These are phyloP conservation scores for Penicillium sclerotiorum DNA, from an alignment of 2,329 filamentous ascomycete genomes.

Conservation along the genomic window DNA sequence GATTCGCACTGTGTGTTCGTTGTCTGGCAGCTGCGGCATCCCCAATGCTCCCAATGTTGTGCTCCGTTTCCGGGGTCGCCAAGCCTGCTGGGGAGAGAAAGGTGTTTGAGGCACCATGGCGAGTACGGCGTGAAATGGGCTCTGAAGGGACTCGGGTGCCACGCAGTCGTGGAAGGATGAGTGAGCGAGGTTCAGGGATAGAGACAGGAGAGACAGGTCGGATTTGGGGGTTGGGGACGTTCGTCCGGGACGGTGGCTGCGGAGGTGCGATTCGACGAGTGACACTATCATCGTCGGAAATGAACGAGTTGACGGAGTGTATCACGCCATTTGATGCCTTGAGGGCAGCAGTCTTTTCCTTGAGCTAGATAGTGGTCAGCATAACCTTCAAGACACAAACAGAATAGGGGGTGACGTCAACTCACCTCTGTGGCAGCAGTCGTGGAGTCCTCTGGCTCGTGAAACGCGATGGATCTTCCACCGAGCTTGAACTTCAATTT, in stretches of 20 bases:
- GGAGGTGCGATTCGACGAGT: constrained; percentile 29
- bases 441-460: constrained; percentile 62
- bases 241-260: constrained; percentile 28
- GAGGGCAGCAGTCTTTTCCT: constrained; percentile 48
- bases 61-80: constrained; percentile 46
- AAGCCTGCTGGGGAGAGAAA: constrained; percentile 38
- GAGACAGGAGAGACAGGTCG: constrained; percentile 57
- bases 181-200: constrained; percentile 53
- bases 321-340: constrained; percentile 52
- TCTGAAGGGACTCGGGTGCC: constrained; percentile 48
- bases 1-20: constrained; percentile 36
- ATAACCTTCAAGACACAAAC: not conserved
- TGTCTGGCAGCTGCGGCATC: constrained; percentile 30
- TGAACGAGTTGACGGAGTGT: constrained; percentile 48
- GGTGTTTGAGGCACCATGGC: constrained; percentile 30
- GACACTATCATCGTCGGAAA: constrained; percentile 40
- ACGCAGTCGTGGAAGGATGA: constrained; percentile 45
- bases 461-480: constrained; percentile 62
- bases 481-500: constrained; percentile 75
- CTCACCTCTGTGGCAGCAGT: constrained; percentile 58
- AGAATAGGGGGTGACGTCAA: not conserved
- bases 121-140: constrained; percentile 52
- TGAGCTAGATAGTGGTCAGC: constrained; percentile 38
- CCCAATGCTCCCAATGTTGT: constrained; percentile 30
- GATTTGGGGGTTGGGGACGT: constrained; percentile 41